These are phyloP conservation scores for Fusarium hostae DNA, from an alignment of 2,329 filamentous ascomycete genomes.

Conservation along the genomic window DNA sequence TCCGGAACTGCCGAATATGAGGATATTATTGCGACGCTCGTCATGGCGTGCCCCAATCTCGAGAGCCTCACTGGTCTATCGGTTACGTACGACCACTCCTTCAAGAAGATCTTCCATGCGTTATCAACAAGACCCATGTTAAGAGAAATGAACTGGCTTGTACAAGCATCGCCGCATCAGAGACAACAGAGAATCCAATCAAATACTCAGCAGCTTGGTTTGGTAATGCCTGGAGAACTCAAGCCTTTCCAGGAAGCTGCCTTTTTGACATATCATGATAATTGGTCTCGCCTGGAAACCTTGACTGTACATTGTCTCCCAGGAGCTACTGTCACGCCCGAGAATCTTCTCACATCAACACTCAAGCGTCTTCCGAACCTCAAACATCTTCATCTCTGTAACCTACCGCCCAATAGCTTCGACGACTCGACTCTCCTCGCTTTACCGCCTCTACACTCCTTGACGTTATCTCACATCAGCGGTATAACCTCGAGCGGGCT, in stretches of 20 bases:
- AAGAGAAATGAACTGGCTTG: constrained; percentile 68
- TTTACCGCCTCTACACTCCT: constrained; percentile 64
- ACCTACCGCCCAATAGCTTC: constrained; percentile 66
- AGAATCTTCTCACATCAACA: constrained; percentile 62
- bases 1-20: constrained; percentile 62
- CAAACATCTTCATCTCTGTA: constrained; percentile 68
- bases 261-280: constrained; percentile 63
- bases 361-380: constrained; percentile 64
- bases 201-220: constrained; percentile 46
- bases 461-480: constrained; percentile 65
- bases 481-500: constrained; percentile 68
- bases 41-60: constrained; percentile 74
- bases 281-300: constrained; percentile 66
- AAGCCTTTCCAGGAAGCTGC: constrained; percentile 51
- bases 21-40: constrained; percentile 67
- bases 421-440: constrained; percentile 65
- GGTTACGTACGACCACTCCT: constrained; percentile 65
- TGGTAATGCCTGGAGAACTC: constrained; percentile 46
- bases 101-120: constrained; percentile 67
- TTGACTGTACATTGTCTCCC: constrained; percentile 69
- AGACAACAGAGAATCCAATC: constrained; percentile 47
- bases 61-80: constrained; percentile 67
- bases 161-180: constrained; percentile 53
- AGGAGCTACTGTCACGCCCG: constrained; percentile 64
- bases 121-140: constrained; percentile 66